phyloP scores from a whole-genome alignment of 2,329 filamentous ascomycete genomes.

The Paraphoma sp. region DNA sequence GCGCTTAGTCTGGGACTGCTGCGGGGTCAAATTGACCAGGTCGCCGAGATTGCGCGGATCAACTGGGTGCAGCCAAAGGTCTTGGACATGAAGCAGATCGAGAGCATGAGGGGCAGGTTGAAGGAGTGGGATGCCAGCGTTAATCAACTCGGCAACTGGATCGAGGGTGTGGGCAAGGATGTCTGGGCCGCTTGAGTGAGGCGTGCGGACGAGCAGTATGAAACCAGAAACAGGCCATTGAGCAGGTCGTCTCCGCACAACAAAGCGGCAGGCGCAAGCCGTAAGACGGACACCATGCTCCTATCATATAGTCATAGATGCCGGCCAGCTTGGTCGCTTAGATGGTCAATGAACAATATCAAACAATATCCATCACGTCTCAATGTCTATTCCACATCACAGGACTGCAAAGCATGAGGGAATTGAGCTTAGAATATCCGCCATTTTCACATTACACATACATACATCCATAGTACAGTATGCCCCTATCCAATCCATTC shows the following conservation, averaged over 20 bases:
- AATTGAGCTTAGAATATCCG: no score
- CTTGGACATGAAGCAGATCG: slow-evolving; percentile 92
- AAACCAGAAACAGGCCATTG: background rate
- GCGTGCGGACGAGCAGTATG: background rate
- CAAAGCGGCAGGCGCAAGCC: slow-evolving; percentile 7
- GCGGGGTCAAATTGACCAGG: slow-evolving; percentile 93
- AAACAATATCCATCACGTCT: background rate
- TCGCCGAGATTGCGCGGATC: slow-evolving; percentile 90
- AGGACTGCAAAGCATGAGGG: no score
- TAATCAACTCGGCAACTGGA: slow-evolving; percentile 96
- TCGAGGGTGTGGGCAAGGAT: slow-evolving; percentile 90
- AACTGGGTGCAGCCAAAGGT: slow-evolving; percentile 99
- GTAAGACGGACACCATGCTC: slow-evolving; percentile 7
- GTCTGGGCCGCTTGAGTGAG: slow-evolving; percentile 79
- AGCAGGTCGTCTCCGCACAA: slow-evolving; percentile 3
- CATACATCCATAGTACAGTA: background rate
- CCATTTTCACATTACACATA: background rate
- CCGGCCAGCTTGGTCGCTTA: background rate
- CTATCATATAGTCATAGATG: slow-evolving; percentile 26
- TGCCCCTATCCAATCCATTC: background rate
- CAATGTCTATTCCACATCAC: no score
- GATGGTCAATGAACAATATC: background rate
- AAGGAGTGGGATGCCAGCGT: slow-evolving; percentile 97
- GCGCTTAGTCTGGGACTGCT: slow-evolving; percentile 92
- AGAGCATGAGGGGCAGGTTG: slow-evolving; percentile 84